Percentiles rank a stretch among this genome's conserved stretches.
phyloP scores from a whole-genome alignment of 2,329 filamentous ascomycete species.

The Simplicillium sp. region DNA sequence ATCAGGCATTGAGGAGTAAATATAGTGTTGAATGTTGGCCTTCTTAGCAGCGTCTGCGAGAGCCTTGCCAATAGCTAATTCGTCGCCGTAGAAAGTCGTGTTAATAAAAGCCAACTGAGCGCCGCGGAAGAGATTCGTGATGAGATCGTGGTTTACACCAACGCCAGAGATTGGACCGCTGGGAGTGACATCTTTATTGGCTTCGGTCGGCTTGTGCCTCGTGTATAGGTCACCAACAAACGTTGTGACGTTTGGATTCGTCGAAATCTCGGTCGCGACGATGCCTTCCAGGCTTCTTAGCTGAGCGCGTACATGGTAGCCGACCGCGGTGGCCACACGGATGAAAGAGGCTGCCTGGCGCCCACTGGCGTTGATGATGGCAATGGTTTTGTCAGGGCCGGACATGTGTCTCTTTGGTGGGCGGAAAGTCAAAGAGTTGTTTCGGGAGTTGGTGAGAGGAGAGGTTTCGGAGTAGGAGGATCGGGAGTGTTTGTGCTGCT shows the following conservation, averaged over 20 bases:
- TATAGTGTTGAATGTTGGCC: slow-evolving; percentile 77
- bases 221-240: slow-evolving; percentile 56
- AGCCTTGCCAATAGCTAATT: slow-evolving; percentile 79
- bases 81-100: slow-evolving; percentile 93
- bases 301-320: slow-evolving; percentile 88
- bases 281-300: slow-evolving; percentile 79
- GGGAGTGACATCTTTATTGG: slow-evolving; percentile 54
- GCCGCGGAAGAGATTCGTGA: slow-evolving; percentile 70
- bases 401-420: slow-evolving; percentile 50
- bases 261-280: slow-evolving; percentile 76
- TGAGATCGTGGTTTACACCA: slow-evolving; percentile 62
- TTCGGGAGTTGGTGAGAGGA: slow-evolving; percentile 42
- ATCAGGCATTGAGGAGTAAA: slow-evolving; percentile 97
- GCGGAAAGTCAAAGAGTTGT: slow-evolving; percentile 52
- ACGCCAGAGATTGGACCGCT: slow-evolving; percentile 54
- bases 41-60: slow-evolving; percentile 83
- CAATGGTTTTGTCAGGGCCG: slow-evolving; percentile 67
- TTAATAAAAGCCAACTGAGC: slow-evolving; percentile 93
- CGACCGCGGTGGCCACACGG: slow-evolving; percentile 84
- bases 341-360: slow-evolving; percentile 94
- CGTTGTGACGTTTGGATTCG: slow-evolving; percentile 65
- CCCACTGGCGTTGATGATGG: slow-evolving; percentile 91
- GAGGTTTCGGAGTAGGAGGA: slow-evolving; percentile 54
- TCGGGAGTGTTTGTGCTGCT: slow-evolving; percentile 50
- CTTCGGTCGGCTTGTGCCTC: slow-evolving; percentile 39